Conservation (phyloP, 192 early-diverging fungal genomes). For the Linnemannia schmuckeri region DNA sequence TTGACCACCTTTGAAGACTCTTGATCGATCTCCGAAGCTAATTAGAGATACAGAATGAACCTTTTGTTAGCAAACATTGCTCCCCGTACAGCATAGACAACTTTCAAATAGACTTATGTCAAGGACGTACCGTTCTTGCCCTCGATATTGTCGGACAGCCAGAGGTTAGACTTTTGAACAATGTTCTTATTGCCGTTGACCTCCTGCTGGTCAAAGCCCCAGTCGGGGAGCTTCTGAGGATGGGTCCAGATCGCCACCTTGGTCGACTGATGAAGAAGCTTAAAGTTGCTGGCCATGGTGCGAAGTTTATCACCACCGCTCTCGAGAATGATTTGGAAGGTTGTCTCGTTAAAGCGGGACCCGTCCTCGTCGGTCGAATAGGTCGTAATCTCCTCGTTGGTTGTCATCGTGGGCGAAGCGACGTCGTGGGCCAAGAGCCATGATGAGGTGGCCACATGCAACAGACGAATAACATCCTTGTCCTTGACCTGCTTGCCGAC, state of each 20-base stretch:
- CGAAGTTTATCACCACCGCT: conserved; percentile 64
- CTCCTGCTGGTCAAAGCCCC: conserved; percentile 91
- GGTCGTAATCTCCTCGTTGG: conserved; percentile 78
- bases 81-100: conserved; percentile 45
- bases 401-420: conserved; percentile 70
- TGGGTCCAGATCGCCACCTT: conserved; percentile 87
- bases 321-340: conserved; percentile 73
- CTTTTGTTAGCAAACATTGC: neutral
- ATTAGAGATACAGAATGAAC: conserved; percentile 31
- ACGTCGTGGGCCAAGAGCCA: conserved; percentile 76
- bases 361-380: conserved; percentile 67
- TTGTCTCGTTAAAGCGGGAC: conserved; percentile 68
- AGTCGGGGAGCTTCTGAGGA: conserved; percentile 78
- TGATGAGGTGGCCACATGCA: conserved; percentile 71
- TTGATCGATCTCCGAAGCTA: conserved; percentile 61
- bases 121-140: conserved; percentile 75
- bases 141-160: conserved; percentile 84
- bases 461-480: conserved; percentile 85
- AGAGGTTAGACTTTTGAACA: conserved; percentile 78
- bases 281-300: conserved; percentile 73
- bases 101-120: neutral
- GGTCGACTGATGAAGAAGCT: conserved; percentile 82
- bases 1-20: conserved; percentile 67
- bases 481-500: conserved; percentile 64
- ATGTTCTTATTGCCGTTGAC: conserved; percentile 94